Conservation (phyloP, 148 eudicot species). For the Vaccinium myrtillus region DNA sequence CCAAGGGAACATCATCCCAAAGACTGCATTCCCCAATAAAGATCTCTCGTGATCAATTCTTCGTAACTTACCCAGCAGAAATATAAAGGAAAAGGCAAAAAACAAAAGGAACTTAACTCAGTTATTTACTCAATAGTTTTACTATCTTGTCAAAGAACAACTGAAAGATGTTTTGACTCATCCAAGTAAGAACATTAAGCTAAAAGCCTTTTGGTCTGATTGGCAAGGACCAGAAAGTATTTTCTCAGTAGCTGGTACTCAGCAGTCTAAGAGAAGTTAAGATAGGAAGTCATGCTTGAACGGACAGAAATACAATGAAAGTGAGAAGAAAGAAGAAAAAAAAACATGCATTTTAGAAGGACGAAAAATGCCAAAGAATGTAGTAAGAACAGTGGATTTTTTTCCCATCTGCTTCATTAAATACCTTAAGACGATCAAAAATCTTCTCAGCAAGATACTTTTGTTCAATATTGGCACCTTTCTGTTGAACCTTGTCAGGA, state of each 20-base stretch:
- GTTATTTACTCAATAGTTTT: too few species aligned
- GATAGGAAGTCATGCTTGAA: neutral
- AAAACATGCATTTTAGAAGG: neutral
- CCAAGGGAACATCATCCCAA: too few species aligned
- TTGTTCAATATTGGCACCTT: conserved; percentile 71
- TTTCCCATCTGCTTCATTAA: neutral
- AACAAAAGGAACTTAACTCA: too few species aligned
- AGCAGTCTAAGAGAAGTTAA: neutral
- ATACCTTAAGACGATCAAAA: conserved; percentile 89
- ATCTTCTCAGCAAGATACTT: conserved; percentile 86
- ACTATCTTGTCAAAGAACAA: neutral
- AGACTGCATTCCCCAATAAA: too few species aligned
- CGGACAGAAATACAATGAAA: neutral
- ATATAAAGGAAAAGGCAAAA: too few species aligned
- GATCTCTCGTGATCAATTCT: too few species aligned
- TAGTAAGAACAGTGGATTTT: neutral
- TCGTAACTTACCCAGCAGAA: too few species aligned
- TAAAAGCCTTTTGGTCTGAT: neutral
- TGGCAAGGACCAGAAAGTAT: neutral
- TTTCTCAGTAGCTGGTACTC: neutral
- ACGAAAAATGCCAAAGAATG: neutral
- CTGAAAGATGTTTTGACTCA: neutral
- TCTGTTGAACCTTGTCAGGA: conserved; percentile 96
- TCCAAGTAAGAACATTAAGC: neutral
- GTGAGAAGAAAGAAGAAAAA: neutral